A percentile compares a stretch with the other conserved stretches of the same genome.
These are phyloP conservation scores for Aspergillus mulundensis DNA, from an alignment of 495 filamentous ascomycete species.

Conservation along the genomic window DNA sequence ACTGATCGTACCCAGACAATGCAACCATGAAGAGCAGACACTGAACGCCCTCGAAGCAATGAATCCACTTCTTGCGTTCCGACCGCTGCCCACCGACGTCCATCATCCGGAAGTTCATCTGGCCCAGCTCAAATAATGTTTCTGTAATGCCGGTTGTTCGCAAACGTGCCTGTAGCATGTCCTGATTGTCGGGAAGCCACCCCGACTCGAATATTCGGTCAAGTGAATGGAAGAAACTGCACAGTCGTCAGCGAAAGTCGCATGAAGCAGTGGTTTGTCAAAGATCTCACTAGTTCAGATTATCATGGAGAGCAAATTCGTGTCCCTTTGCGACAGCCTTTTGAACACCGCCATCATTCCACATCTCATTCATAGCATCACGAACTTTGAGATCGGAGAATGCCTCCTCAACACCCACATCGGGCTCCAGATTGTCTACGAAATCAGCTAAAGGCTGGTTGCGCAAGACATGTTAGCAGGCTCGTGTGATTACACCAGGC, in stretches of 20 bases:
- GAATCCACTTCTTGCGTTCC: slow-evolving; percentile 99
- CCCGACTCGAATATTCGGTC: slow-evolving; percentile 83
- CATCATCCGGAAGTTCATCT: slow-evolving; percentile 98
- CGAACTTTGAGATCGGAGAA: slow-evolving; percentile 63
- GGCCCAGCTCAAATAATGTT: slow-evolving; percentile 89
- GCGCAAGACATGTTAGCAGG: slow-evolving; percentile 7
- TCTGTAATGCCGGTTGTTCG: slow-evolving; percentile 97
- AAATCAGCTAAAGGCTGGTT: slow-evolving; percentile 29
- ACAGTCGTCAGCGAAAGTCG: slow-evolving; percentile 8
- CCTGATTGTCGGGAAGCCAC: slow-evolving; percentile 95
- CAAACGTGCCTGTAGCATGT: slow-evolving; percentile 87
- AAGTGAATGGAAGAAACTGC: slow-evolving; percentile 85
- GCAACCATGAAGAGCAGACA: slow-evolving; percentile 92
- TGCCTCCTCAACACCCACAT: slow-evolving; percentile 71
- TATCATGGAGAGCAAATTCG: slow-evolving; percentile 95
- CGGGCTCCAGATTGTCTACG: slow-evolving; percentile 52
- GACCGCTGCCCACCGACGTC: slow-evolving; percentile 97
- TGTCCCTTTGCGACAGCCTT: slow-evolving; percentile 84
- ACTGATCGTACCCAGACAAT: slow-evolving; percentile 95
- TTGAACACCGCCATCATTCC: slow-evolving; percentile 80
- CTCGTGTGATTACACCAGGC: neutral
- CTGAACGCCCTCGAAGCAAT: slow-evolving; percentile 97
- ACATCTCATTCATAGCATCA: slow-evolving; percentile 76
- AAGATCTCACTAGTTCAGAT: slow-evolving; percentile 77
- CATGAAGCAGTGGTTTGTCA: neutral